These are phyloP conservation scores for Diutina rugosa DNA, from an alignment of 1,139 yeast species.

Conservation along the genomic window DNA sequence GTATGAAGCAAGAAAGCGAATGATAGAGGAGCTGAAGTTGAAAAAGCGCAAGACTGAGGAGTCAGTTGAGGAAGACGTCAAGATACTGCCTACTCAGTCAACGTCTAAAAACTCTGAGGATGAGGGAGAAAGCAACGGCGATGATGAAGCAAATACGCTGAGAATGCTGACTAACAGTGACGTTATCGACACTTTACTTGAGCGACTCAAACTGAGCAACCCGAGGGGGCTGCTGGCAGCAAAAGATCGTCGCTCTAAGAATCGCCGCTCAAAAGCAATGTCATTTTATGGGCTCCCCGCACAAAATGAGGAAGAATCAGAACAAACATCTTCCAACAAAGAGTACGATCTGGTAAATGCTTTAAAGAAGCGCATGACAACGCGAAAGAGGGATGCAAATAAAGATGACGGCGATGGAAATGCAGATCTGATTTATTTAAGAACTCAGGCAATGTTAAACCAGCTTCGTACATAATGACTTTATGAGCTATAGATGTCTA, in stretches of 20 bases:
- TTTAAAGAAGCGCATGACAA: slow-evolving; percentile 26
- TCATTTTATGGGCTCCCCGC: slow-evolving; percentile 14
- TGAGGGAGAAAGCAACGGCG: slow-evolving; percentile 3
- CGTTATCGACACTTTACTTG: slow-evolving; percentile 26
- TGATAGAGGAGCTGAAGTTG: slow-evolving; percentile 15
- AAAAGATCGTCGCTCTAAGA: slow-evolving; percentile 11
- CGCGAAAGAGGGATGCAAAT: neutral
- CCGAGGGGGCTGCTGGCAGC: slow-evolving; percentile 9
- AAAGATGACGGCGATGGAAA: neutral
- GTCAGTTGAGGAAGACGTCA: neutral
- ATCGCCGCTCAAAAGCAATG: slow-evolving; percentile 17
- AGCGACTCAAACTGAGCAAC: slow-evolving; percentile 13
- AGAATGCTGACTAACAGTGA: slow-evolving; percentile 8
- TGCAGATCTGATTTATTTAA: slow-evolving; percentile 1
- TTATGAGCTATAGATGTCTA: neutral
- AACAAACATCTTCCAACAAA: neutral
- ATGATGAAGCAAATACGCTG: slow-evolving; percentile 5
- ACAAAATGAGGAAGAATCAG: slow-evolving; percentile 16
- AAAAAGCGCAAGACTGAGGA: slow-evolving; percentile 7
- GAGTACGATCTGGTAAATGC: slow-evolving; percentile 30
- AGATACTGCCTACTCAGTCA: neutral
- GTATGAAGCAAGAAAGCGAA: slow-evolving; percentile 24
- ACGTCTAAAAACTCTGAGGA: neutral
- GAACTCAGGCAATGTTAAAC: slow-evolving; percentile 1
- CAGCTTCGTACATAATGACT: neutral